Evolutionary conservation across 2,329 filamentous ascomycete species (phyloP).

Genomic region (Exophiala sp.): DNA sequence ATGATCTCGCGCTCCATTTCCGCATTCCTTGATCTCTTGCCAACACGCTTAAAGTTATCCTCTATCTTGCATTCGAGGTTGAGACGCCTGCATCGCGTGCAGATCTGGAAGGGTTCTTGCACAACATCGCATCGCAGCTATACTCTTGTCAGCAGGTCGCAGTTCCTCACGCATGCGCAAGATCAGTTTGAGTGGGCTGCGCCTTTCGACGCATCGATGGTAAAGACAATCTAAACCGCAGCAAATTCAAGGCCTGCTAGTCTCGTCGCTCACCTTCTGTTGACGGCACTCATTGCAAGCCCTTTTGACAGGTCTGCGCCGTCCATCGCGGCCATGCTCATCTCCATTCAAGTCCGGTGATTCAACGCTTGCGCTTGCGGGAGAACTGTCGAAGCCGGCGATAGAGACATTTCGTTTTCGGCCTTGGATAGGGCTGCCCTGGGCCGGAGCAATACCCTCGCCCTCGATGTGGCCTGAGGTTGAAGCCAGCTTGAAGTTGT

Average conservation of each 20-base stretch:
- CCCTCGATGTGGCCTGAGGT: constrained; percentile 14
- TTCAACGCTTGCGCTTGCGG: constrained; percentile 37
- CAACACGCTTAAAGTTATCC: constrained; percentile 65
- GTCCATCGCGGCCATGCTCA: constrained; percentile 39
- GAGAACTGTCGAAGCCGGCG: constrained; percentile 46
- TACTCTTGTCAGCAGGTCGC: constrained; percentile 11
- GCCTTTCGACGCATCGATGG: too few species aligned
- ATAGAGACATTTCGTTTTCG: constrained; percentile 42
- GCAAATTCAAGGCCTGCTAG: background rate
- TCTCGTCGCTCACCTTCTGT: constrained; percentile 56
- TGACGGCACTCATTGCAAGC: constrained; percentile 68
- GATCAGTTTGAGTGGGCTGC: background rate
- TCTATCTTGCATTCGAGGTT: constrained; percentile 64
- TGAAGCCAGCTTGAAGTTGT: constrained; percentile 26
- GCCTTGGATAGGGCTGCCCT: constrained; percentile 30
- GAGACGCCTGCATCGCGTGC: constrained; percentile 61
- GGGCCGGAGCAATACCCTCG: constrained; percentile 27
- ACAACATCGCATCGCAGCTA: constrained; percentile 66
- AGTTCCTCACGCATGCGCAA: background rate
- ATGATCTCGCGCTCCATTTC: constrained; percentile 59
- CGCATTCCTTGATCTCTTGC: constrained; percentile 64
- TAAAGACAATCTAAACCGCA: too few species aligned
- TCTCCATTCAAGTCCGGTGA: constrained; percentile 36
- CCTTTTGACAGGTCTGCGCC: constrained; percentile 54
- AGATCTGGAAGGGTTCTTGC: constrained; percentile 61